Percentiles rank a stretch among this genome's conserved stretches.
phyloP scores from a whole-genome alignment of 176 grass and related monocot genomes.

The Puccinellia tenuiflora region DNA sequence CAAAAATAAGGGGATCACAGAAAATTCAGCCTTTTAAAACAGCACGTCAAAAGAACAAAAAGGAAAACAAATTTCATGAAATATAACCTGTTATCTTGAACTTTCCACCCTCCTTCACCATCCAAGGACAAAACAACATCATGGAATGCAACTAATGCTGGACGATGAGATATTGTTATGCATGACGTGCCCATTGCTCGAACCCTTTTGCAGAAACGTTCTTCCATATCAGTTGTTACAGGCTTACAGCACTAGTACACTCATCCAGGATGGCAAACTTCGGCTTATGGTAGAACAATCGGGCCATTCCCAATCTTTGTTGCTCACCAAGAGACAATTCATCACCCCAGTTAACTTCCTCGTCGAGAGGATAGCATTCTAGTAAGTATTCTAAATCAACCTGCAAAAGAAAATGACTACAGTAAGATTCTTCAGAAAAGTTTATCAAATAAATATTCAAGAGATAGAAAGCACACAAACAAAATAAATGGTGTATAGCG shows the following conservation, averaged over 20 bases:
- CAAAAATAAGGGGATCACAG: not conserved
- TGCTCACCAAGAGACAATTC: constrained; percentile 96
- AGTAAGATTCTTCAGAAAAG: constrained; percentile 22
- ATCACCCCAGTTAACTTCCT: constrained; percentile 96
- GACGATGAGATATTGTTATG: constrained; percentile 95
- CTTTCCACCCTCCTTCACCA: constrained; percentile 88
- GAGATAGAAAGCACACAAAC: constrained; percentile 6
- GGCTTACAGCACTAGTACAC: constrained; percentile 66
- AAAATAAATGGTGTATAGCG: not conserved
- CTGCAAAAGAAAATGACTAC: constrained; percentile 31
- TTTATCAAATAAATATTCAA: not conserved
- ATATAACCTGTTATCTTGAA: constrained; percentile 85
- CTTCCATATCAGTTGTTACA: constrained; percentile 97
- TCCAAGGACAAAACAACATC: constrained; percentile 93
- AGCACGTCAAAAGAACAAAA: not conserved
- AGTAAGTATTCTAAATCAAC: constrained; percentile 96
- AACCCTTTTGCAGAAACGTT: constrained; percentile 86
- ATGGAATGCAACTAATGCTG: constrained; percentile 96
- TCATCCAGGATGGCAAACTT: constrained; percentile 97
- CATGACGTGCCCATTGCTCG: constrained; percentile 96
- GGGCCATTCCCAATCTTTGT: constrained; percentile 96
- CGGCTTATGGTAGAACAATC: no score
- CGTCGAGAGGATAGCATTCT: constrained; percentile 79
- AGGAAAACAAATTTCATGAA: not conserved
- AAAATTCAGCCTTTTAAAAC: constrained; percentile 10